Evolutionary conservation across 768 basidiomycete species (phyloP).

Genomic region (Termitomyces sp.): DNA sequence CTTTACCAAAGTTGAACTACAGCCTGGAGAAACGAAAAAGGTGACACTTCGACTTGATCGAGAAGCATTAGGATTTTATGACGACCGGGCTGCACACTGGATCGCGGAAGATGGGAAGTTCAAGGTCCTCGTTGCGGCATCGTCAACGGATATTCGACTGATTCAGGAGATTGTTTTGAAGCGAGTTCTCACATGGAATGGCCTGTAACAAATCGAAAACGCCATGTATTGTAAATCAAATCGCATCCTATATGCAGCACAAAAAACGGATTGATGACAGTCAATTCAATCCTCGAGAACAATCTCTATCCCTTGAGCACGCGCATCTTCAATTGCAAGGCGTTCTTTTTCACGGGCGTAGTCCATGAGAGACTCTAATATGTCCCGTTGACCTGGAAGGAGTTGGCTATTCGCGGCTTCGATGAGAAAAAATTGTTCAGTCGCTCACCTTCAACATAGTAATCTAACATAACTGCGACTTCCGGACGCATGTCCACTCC

Average conservation of each 20-base stretch:
- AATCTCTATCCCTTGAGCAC: slow-evolving; percentile 48
- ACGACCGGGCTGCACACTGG: slow-evolving; percentile 39
- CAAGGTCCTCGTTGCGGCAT: slow-evolving; percentile 38
- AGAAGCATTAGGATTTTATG: slow-evolving; percentile 46
- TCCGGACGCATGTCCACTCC: slow-evolving; percentile 39
- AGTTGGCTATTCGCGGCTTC: background rate
- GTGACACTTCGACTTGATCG: slow-evolving; percentile 36
- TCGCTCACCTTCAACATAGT: slow-evolving; percentile 60
- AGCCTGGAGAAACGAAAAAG: slow-evolving; percentile 36
- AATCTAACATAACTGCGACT: slow-evolving; percentile 57
- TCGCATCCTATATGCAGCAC: background rate
- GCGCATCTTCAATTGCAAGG: slow-evolving; percentile 42
- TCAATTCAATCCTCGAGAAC: slow-evolving; percentile 35
- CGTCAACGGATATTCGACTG: slow-evolving; percentile 38
- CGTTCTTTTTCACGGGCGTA: slow-evolving; percentile 45
- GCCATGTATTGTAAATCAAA: background rate
- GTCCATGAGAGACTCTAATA: slow-evolving; percentile 46
- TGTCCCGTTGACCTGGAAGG: slow-evolving; percentile 51
- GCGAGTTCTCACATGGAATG: slow-evolving; percentile 35
- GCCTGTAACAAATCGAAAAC: slow-evolving; percentile 23
- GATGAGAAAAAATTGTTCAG: background rate
- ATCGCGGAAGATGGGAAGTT: slow-evolving; percentile 45
- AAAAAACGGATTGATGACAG: background rate
- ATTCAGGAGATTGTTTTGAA: slow-evolving; percentile 28
- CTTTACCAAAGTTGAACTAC: slow-evolving; percentile 41